Percentiles rank a stretch among this genome's conserved stretches.
Evolutionary conservation across 176 grass and related monocot genomes (phyloP).

Genomic region (Puya raimondii): DNA sequence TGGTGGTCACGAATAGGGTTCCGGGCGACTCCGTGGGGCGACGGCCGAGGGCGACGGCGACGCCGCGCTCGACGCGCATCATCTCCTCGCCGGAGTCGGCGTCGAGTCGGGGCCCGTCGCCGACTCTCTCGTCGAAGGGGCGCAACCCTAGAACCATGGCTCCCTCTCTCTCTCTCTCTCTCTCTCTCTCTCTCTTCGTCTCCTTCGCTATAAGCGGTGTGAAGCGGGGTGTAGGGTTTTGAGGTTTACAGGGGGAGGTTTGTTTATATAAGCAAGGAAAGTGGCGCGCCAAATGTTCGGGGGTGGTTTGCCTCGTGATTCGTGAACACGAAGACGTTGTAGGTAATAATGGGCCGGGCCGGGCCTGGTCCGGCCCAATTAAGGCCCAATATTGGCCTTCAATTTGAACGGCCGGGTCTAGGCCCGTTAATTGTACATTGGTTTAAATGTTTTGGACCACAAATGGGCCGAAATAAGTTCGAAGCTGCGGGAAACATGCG

Average conservation of each 20-base stretch:
- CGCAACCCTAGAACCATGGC: slow-evolving; percentile 62
- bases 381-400: too few relatives aligned
- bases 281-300: background rate
- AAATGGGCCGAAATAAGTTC: too few relatives aligned
- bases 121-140: slow-evolving; percentile 34
- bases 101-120: slow-evolving; percentile 44
- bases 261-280: background rate
- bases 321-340: too few relatives aligned
- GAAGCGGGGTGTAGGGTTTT: slow-evolving; percentile 3
- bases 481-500: too few relatives aligned
- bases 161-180: background rate
- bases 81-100: slow-evolving; percentile 59
- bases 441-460: too few relatives aligned
- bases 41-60: slow-evolving; percentile 41
- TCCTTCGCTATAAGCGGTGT: background rate
- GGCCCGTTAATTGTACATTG: too few relatives aligned
- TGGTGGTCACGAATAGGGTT: slow-evolving; percentile 75
- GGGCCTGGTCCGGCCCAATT: too few relatives aligned
- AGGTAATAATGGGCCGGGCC: too few relatives aligned
- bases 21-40: slow-evolving; percentile 45
- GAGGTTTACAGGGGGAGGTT: background rate
- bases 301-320: too few relatives aligned
- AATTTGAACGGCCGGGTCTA: too few relatives aligned
- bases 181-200: slow-evolving; percentile 3
- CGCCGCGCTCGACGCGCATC: slow-evolving; percentile 43